A percentile compares a stretch with the other conserved stretches of the same genome.
Conservation (phyloP, 2,329 filamentous ascomycete species). For the Fusarium buharicum region DNA sequence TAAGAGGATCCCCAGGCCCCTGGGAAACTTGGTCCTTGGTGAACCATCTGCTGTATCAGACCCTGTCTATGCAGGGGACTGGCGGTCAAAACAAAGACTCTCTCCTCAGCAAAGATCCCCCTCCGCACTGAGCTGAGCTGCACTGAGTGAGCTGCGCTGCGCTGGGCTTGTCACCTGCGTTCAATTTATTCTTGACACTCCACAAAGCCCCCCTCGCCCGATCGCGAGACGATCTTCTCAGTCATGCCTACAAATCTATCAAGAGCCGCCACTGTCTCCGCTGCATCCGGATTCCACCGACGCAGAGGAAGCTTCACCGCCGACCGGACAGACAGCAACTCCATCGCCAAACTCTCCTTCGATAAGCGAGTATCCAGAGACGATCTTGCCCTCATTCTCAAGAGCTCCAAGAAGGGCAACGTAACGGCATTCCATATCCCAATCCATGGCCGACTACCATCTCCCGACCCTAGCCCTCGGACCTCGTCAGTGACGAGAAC, state of each 20-base stretch:
- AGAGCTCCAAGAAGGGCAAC: slow-evolving; percentile 46
- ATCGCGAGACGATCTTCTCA: slow-evolving; percentile 25
- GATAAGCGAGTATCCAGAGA: slow-evolving; percentile 59
- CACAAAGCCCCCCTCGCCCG: slow-evolving; percentile 26
- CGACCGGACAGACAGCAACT: slow-evolving; percentile 32
- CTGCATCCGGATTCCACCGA: slow-evolving; percentile 33
- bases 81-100: slow-evolving; percentile 33
- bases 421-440: slow-evolving; percentile 55
- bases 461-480: slow-evolving; percentile 56
- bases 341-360: slow-evolving; percentile 33
- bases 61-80: slow-evolving; percentile 41
- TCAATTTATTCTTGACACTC: slow-evolving; percentile 38
- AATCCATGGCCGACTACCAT: slow-evolving; percentile 55
- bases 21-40: slow-evolving; percentile 30
- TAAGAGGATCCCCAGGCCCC: slow-evolving; percentile 39
- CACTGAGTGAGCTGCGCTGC: too few species aligned
- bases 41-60: slow-evolving; percentile 46
- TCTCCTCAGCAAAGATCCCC: slow-evolving; percentile 34
- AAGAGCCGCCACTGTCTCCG: slow-evolving; percentile 42
- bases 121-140: slow-evolving; percentile 14
- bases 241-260: slow-evolving; percentile 41
- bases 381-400: slow-evolving; percentile 51
- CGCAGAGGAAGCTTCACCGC: slow-evolving; percentile 42
- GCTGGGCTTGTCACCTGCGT: slow-evolving; percentile 18
- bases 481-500: slow-evolving; percentile 45